phyloP scores from a whole-genome alignment of 2,329 filamentous ascomycete species.

The Aspergillus hiratsukae region DNA sequence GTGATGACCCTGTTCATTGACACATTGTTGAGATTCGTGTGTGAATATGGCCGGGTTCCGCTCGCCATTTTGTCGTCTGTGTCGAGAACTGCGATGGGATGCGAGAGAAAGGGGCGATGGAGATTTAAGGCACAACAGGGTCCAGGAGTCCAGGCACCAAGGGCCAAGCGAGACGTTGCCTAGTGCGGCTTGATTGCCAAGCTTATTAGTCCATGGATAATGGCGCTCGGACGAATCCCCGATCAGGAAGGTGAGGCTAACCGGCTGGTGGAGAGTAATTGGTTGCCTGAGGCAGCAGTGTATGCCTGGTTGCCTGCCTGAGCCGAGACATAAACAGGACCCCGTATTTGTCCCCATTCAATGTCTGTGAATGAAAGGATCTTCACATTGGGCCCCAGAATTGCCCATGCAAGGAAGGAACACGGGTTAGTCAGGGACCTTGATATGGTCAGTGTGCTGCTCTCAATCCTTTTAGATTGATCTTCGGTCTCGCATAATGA shows the following conservation, averaged over 20 bases:
- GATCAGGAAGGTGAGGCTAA: not conserved
- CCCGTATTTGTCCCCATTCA: too few species aligned
- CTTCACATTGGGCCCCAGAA: not conserved
- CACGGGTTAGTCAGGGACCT: not conserved
- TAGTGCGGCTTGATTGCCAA: not conserved
- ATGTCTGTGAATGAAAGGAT: not conserved
- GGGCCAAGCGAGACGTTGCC: not conserved
- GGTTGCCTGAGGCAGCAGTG: not conserved
- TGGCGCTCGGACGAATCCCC: not conserved
- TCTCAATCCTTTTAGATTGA: not conserved
- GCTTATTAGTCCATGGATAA: conserved; percentile 24
- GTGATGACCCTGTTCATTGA: not conserved
- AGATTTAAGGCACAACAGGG: not conserved
- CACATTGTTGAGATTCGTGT: not conserved
- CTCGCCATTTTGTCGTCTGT: not conserved
- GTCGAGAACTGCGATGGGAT: not conserved
- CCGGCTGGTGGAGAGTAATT: not conserved
- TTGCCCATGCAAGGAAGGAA: not conserved
- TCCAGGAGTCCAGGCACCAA: not conserved
- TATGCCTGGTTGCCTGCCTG: too few species aligned
- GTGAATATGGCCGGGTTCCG: not conserved
- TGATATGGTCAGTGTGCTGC: not conserved
- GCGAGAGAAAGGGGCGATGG: not conserved
- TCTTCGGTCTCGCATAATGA: not conserved
- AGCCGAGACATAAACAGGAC: too few species aligned